Evolutionary conservation across 139 green algal genomes (phyloP), one percentile per base, ranked within the genome.

Genomic region (Desmodesmus armatus): DNA sequence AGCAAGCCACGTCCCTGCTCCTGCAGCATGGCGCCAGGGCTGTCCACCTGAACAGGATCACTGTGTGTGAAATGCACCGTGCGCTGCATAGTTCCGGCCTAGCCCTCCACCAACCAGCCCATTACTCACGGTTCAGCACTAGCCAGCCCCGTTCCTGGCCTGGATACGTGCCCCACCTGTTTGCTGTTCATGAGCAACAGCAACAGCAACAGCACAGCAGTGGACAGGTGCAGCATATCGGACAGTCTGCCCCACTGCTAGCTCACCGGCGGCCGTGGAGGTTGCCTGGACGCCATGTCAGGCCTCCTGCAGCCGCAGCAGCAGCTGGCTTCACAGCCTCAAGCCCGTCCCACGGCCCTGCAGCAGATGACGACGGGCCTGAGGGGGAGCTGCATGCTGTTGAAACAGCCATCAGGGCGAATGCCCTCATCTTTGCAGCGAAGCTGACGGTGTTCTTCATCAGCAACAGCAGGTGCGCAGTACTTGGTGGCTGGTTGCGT

Each of bases 341-440:
- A 49, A 9, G 41, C 27, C 39, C 62, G 44, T 37, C 41, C 44
- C 40, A 53, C 21, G 37, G 41, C 53, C 62, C 41, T 39, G 9
- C 7, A 5, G 29, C 44, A 17, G 83, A 88, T 15, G 41, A 78
- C 33, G 85, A 80, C 13, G 82, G 70, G 3, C 58, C 82, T 27
- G 37, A 82, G 31, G 76, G 79, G 5, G 88, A 90, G 83, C 82
- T 92, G 39, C 65, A 85, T 29, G 78, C 87, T 0, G 87, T 92
- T 31, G 88, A 93, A 39, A 73, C 86, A 87, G 92, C 91, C 58
- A 94, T 95, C 78, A 49, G 60, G 0, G 89, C 85, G 25, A 96
- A 96, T 75, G 55, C 90, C 5, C 79, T 92, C 31, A 96, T 96
- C 69, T 92, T 92, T 55, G 40, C 85, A 27, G 90, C 91, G 71